Conservation (phyloP, 345 rosid species). For the Reutealis trisperma region DNA sequence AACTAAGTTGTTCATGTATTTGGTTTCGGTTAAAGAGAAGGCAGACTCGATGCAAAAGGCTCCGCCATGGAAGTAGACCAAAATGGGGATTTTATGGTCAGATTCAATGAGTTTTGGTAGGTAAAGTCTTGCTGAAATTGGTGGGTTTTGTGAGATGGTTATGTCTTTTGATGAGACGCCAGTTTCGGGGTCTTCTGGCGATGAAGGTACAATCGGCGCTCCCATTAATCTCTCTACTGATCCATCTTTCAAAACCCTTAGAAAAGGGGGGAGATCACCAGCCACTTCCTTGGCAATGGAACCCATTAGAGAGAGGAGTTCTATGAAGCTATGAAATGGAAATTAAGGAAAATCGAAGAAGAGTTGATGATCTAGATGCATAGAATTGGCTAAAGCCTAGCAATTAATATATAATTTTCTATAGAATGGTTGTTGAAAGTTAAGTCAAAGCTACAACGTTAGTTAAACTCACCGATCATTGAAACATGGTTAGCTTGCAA, state of each 20-base stretch:
- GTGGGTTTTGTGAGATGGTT: constrained; percentile 23
- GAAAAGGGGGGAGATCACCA: background rate
- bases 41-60: constrained; percentile 48
- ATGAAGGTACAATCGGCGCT: constrained; percentile 21
- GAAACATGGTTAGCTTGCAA: too few species aligned
- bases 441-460: too few species aligned
- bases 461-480: too few species aligned
- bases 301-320: background rate
- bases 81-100: constrained; percentile 34
- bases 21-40: constrained; percentile 26
- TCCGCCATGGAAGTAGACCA: constrained; percentile 37
- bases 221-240: background rate
- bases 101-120: constrained; percentile 33
- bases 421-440: too few species aligned
- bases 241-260: background rate
- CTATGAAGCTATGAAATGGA: too few species aligned
- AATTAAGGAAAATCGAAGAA: too few species aligned
- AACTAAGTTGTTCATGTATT: constrained; percentile 31
- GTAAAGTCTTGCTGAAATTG: constrained; percentile 37
- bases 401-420: too few species aligned
- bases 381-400: too few species aligned
- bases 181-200: constrained; percentile 29
- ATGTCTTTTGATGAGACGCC: constrained; percentile 42
- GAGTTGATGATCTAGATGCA: too few species aligned
- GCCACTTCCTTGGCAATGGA: background rate